Evolutionary conservation across 2,329 filamentous ascomycete genomes (phyloP).

Genomic region (Epichloe gansuensis): DNA sequence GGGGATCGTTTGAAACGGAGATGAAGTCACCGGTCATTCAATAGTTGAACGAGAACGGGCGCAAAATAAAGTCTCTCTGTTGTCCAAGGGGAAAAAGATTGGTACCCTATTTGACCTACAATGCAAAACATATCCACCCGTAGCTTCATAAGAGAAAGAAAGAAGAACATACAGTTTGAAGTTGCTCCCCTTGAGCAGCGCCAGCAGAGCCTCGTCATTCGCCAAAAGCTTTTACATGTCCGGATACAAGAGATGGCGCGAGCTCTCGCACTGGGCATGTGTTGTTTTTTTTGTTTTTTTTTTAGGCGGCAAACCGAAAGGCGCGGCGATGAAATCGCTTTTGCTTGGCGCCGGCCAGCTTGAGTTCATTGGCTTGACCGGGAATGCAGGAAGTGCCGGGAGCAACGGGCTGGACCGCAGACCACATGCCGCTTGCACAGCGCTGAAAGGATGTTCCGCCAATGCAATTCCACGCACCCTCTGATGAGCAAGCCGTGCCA

Average conservation of each 20-base stretch:
- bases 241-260: no score
- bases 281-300: no score
- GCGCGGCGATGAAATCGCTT: constrained; percentile 16
- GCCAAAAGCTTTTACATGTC: neutral
- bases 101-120: neutral
- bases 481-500: constrained; percentile 32
- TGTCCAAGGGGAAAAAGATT: no score
- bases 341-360: constrained; percentile 15
- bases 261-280: no score
- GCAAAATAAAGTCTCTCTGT: no score
- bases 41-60: no score
- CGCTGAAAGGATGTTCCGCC: constrained; percentile 38
- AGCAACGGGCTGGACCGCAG: constrained; percentile 27
- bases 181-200: neutral
- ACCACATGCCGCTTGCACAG: constrained; percentile 41
- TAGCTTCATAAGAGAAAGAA: neutral
- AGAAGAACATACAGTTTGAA: neutral
- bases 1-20: no score
- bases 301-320: constrained; percentile 11
- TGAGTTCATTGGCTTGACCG: constrained; percentile 22
- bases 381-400: constrained; percentile 30
- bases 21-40: no score
- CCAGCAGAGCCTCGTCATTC: neutral
- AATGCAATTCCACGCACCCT: constrained; percentile 43
- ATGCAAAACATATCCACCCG: neutral